These are phyloP conservation scores for Xerocomellus chrysenteron DNA, from an alignment of 768 basidiomycete genomes.

Conservation along the genomic window DNA sequence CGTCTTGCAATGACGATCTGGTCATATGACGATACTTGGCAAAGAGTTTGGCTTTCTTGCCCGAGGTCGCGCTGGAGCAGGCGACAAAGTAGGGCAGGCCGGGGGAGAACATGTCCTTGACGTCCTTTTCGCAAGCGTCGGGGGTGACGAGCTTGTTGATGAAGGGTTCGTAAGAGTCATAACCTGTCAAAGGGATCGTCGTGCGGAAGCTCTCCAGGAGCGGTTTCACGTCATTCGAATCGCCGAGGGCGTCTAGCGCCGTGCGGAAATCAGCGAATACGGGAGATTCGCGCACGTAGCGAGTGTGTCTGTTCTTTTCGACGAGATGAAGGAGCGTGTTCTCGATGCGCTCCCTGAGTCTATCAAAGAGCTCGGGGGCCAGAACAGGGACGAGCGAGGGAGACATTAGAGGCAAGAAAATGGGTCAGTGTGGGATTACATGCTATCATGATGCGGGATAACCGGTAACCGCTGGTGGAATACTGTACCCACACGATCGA, in stretches of 20 bases:
- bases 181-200: conserved; percentile 19
- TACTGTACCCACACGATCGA: too few species aligned
- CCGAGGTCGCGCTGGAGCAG: conserved; percentile 17
- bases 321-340: conserved; percentile 10
- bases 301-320: conserved; percentile 12
- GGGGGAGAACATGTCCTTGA: conserved; percentile 23
- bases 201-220: conserved; percentile 17
- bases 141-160: conserved; percentile 8
- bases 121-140: conserved; percentile 6
- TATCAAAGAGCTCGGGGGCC: neutral
- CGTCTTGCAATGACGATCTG: conserved; percentile 9
- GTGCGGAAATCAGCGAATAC: conserved; percentile 11
- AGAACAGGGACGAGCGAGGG: neutral
- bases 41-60: conserved; percentile 18
- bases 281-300: conserved; percentile 14
- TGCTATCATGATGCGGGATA: too few species aligned
- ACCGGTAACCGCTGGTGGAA: too few species aligned
- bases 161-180: conserved; percentile 22
- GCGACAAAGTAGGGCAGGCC: conserved; percentile 24
- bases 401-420: too few species aligned
- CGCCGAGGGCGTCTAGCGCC: conserved; percentile 5
- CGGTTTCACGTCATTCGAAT: neutral
- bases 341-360: conserved; percentile 5
- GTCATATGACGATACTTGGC: conserved; percentile 15
- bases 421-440: too few species aligned